Base-by-base conservation (phyloP, 2,329 filamentous ascomycete species). In the Botrytis fabae region DNA sequence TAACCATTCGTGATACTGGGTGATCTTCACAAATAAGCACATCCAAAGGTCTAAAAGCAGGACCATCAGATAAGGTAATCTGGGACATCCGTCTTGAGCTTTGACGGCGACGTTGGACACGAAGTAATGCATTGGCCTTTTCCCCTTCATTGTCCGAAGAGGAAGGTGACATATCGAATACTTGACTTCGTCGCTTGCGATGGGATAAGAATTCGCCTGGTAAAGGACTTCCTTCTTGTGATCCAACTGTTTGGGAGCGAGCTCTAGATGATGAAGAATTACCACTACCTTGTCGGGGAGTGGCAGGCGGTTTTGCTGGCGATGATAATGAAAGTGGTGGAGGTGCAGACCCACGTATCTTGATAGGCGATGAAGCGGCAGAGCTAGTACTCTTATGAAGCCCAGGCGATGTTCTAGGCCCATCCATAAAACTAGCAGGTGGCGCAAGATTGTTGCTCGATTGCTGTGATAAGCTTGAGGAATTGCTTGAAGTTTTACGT, bases 21-120 rank as follows among this genome's bases (percentile, higher is more conserved):
- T 99, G 96, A 79, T 99, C 96, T 83, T 99, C 96, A 81, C 96
- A 98, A 69, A 99, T 97, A 69, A 99, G 86, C 9, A 99, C 92
- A 82, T 99, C 96, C 69, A 99, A 84, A 2, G 96, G 94, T 44
- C 96, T 89, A 83, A 98, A 99, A 51, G 91, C 88, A 4, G 96
- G 96, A 0, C 92, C 92, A 70, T 95, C 94, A 59, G 92, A 88
- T 54, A 97, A 86, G 69, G 91, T 95, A 79, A 98, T 95, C 79
- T 97, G 94, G 0, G 96, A 99, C 80, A 98, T 88, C 68, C 96
- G 90, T 32, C 96, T 88, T n/a, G 95, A 97, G 81, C 95, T 98
- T 81, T 98, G 95, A 95, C 96, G 90, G 16, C 95, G 91, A 51
- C 95, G 88, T 80, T 99, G 96, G 6, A 99, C 95, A 69, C 97